phyloP scores from a whole-genome alignment of 148 eudicot genomes.

The Vaccinium macrocarpon region DNA sequence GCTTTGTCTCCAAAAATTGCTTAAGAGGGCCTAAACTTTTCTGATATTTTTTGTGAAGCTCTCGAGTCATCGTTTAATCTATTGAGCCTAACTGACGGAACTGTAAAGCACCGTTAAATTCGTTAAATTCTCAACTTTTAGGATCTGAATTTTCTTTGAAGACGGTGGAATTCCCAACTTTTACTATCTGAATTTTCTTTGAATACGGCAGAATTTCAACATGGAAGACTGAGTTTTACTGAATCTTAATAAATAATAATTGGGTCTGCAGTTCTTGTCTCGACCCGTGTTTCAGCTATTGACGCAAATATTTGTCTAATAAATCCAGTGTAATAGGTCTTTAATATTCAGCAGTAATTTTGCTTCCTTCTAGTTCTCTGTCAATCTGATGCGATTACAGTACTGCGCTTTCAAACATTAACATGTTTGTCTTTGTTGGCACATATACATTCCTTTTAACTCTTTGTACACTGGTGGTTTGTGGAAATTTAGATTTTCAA shows the following conservation, averaged over 20 bases:
- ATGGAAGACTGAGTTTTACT: background rate
- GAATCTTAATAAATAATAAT: background rate
- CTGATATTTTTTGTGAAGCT: background rate
- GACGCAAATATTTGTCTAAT: background rate
- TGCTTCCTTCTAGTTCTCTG: background rate
- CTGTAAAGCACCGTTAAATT: background rate
- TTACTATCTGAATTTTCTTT: background rate
- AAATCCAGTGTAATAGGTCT: background rate
- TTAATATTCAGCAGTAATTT: background rate
- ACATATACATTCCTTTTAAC: background rate
- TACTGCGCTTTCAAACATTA: background rate
- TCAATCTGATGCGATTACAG: background rate
- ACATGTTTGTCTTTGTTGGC: background rate
- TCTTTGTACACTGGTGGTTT: background rate
- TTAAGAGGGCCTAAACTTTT: background rate
- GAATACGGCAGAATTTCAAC: background rate
- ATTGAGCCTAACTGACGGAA: background rate
- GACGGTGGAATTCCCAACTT: background rate
- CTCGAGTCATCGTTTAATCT: background rate
- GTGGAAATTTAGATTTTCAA: conserved; percentile 5
- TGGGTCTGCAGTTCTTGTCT: background rate
- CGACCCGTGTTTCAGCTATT: background rate
- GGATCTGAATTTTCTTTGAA: background rate
- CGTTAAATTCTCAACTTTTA: background rate
- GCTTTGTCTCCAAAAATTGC: background rate